Percentiles rank a stretch among this genome's conserved stretches.
Evolutionary conservation across 768 basidiomycete species (phyloP).

Genomic region (Favolaschia claudopus): DNA sequence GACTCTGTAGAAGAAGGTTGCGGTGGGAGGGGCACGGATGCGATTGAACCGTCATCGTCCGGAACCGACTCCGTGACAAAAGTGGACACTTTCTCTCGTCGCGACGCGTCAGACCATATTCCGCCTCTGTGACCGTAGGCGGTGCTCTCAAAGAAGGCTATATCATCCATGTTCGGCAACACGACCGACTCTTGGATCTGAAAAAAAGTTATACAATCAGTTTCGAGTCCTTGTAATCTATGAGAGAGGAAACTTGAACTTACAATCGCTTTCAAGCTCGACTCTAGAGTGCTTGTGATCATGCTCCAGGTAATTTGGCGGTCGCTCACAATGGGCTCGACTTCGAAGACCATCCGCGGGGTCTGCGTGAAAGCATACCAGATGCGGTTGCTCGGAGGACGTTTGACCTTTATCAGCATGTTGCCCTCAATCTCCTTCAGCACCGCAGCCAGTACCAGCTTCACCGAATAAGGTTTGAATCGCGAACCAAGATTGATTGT

Average conservation of each 20-base stretch:
- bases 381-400: conserved; percentile 93
- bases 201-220: conserved; percentile 8
- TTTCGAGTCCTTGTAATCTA: conserved; percentile 2
- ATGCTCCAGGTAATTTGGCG: conserved; percentile 94
- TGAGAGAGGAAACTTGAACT: conserved; percentile 25
- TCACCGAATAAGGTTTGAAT: conserved; percentile 90
- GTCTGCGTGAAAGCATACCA: conserved; percentile 96
- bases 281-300: conserved; percentile 90
- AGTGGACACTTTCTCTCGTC: conserved; percentile 43
- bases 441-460: conserved; percentile 87
- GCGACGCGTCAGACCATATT: conserved; percentile 83
- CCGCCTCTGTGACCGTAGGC: conserved; percentile 78
- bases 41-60: conserved; percentile 42
- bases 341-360: conserved; percentile 87
- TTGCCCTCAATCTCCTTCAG: conserved; percentile 93
- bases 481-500: conserved; percentile 84
- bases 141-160: conserved; percentile 89
- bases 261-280: conserved; percentile 88
- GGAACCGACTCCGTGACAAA: conserved; percentile 24
- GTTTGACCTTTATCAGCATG: conserved; percentile 86
- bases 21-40: conserved; percentile 46
- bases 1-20: conserved; percentile 29
- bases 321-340: conserved; percentile 94
- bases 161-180: conserved; percentile 97
- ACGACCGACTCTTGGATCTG: conserved; percentile 96